Base-by-base conservation (phyloP, 345 rosid species). In the Citrus hindsii region DNA sequence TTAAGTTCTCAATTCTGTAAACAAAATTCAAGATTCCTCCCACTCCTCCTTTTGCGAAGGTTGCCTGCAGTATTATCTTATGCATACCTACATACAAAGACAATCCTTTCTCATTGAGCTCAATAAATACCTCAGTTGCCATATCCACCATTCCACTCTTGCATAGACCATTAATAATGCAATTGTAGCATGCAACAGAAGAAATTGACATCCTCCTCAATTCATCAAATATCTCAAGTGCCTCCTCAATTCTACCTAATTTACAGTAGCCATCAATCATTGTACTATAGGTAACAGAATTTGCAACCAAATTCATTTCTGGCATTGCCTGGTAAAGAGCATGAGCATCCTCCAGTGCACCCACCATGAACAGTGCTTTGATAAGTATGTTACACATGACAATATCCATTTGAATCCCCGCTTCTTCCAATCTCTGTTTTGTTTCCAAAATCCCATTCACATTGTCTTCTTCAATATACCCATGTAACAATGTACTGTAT, bases 191-290 rank as follows among this genome's bases (percentile, higher is more conserved):
- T 40, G 82, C 82, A 80, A 77, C 84, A 22, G 95, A 88, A 66
- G 91, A 82, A 81, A 84, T 75, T 56, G 85, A 82, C 35, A 82
- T 79, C 75, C 53, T 74, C 85, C 92, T 89, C 80, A 89, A 79
- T 82, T 92, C 93, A 78, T 92, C 92, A 89, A 94, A 91, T 73
- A 90, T 77, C 84, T 90, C 86, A 74, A 92, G 89, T 21, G 97
- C 97, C 76, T 94, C 94, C 38, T 91, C 94, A 58, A 93, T 85
- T 76, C 88, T 86, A 53, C 91, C 94, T 4, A 76, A 76, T 85
- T 85, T 90, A 81, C 91, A 89, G 53, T 32, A 91, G 9, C 96
- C 93, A 53, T 86, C 81, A 38, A 91, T 88, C 89, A 93, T 65
- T 22, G 86, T 87, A 67, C 87, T 77, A 69, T 83, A 93, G 2